phyloP scores from a whole-genome alignment of 495 filamentous ascomycete genomes.

The Neurospora sp. region DNA sequence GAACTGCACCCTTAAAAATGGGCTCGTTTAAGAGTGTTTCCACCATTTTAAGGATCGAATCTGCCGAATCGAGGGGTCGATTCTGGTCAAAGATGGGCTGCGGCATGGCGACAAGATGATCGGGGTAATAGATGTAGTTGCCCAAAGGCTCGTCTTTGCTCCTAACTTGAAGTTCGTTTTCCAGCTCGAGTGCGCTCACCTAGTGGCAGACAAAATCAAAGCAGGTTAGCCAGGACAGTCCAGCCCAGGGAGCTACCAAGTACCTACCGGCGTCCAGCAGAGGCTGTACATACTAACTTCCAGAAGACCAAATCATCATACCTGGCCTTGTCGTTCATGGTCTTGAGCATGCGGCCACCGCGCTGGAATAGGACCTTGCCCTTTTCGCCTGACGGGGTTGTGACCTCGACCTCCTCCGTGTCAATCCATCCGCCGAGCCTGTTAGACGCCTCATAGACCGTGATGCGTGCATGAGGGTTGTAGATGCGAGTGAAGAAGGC shows the following conservation, averaged over 20 bases:
- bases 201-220: constrained; percentile 21
- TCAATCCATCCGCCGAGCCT: constrained; percentile 79
- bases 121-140: constrained; percentile 88
- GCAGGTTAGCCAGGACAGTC: not conserved
- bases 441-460: constrained; percentile 62
- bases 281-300: constrained; percentile 30
- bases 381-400: constrained; percentile 30
- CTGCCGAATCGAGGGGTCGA: not conserved
- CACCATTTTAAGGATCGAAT: constrained; percentile 14
- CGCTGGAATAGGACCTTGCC: constrained; percentile 65
- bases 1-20: constrained; percentile 44
- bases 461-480: constrained; percentile 49
- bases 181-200: constrained; percentile 54
- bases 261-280: not conserved
- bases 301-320: constrained; percentile 35
- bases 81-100: constrained; percentile 10
- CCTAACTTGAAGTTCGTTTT: constrained; percentile 43
- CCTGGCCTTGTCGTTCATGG: constrained; percentile 18
- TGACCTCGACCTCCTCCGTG: constrained; percentile 52
- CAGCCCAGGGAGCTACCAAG: not conserved
- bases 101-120: constrained; percentile 57
- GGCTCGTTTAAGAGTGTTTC: constrained; percentile 48
- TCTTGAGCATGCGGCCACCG: constrained; percentile 72
- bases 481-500: constrained; percentile 62
- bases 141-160: constrained; percentile 41